Percentiles rank a stretch among this genome's conserved stretches.
Evolutionary conservation across 768 basidiomycete genomes (phyloP).

Genomic region (Dendrothele bispora): DNA sequence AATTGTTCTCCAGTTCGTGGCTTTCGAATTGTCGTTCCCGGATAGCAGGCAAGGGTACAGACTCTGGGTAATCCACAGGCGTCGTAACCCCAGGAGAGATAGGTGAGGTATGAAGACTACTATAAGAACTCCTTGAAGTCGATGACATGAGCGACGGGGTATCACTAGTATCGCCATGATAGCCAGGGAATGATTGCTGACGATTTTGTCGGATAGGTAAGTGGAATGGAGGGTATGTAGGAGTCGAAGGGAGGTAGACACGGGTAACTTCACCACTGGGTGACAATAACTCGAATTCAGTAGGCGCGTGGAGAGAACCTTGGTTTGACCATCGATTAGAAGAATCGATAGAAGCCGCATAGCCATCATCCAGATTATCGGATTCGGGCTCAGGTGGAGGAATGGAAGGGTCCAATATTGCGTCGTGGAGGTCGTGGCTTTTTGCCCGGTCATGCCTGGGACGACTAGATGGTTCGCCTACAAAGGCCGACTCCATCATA

Average conservation of each 20-base stretch:
- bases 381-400: constrained; percentile 2
- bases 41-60: constrained; percentile 34
- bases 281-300: constrained; percentile 33
- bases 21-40: constrained; percentile 31
- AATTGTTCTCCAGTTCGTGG: constrained; percentile 3
- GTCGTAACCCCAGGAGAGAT: constrained; percentile 32
- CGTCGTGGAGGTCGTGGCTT: constrained; percentile 16
- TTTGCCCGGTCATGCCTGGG: constrained; percentile 12
- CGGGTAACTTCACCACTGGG: constrained; percentile 22
- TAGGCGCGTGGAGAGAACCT: constrained; percentile 17
- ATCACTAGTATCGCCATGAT: constrained; percentile 38
- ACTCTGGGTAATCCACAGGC: constrained; percentile 17
- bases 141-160: constrained; percentile 51
- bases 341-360: background rate
- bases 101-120: constrained; percentile 25
- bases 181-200: constrained; percentile 23
- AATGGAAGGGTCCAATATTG: constrained; percentile 1
- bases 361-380: constrained; percentile 1
- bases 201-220: too few species aligned
- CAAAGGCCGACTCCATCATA: constrained; percentile 37
- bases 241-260: constrained; percentile 16
- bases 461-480: constrained; percentile 13
- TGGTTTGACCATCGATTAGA: constrained; percentile 11
- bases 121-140: constrained; percentile 35
- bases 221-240: constrained; percentile 24